Evolutionary conservation across 441 rosid species (phyloP), one percentile per base, ranked within the genome.

Genomic region (Theobroma grandiflorum): DNA sequence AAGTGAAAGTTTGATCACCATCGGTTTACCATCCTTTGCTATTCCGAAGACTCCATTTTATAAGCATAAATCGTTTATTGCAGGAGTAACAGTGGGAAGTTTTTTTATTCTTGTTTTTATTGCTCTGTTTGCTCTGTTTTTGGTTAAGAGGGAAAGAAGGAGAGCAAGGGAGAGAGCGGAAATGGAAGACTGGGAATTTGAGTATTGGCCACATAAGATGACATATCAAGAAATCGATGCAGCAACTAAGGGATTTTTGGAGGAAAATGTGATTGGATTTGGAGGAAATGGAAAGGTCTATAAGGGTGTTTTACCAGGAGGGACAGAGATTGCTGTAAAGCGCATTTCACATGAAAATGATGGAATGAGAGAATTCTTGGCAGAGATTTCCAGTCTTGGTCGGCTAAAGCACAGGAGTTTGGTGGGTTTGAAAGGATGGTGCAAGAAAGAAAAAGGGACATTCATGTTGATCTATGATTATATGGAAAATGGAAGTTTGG

Each of bases 131-230:
- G 43, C 72, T 71, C 74, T 88, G 84, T 77, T 71, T 75, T 82
- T 88, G 49, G 81, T 86, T 52, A 87, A 82, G 80, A 89, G 86
- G 87, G 87, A 74, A 74, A 62, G 76, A 45, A 88, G 86, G 81
- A 89, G 18, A 52, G 90, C 81, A 3, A 86, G 85, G 81, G 88
- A 85, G 76, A 88, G 87, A 84, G 94, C 89, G 2, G 89, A 82
- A 63, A 87, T 92, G 88, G 98, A 94, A 81, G 96, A 90, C 2
- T 95, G 97, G 97, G 99, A 95, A 79, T 84, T 90, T 86, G 97
- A 95, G 84, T 95, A 94, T 76, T 94, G 99, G 98, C 97, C 98
- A 0, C 95, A 95, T 38, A 38, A 91, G 78, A 86, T 92, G 11
- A 45, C 86, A 1, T 90, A 88, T 47, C 88, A 87, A 66, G 91